Conservation (phyloP, 2,329 filamentous ascomycete genomes). For the Aspergillus brunneoviolaceus region DNA sequence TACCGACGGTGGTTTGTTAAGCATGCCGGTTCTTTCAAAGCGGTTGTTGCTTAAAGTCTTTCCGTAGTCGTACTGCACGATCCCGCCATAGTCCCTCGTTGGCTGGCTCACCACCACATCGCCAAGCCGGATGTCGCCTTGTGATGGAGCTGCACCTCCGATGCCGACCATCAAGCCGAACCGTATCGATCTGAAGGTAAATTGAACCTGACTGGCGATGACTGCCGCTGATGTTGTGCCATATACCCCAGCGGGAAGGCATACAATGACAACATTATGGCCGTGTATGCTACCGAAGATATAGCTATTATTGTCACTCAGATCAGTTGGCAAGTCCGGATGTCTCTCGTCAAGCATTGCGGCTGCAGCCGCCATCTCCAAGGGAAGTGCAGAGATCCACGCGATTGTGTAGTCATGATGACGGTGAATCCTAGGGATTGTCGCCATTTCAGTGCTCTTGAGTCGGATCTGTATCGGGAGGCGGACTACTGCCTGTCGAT, state of each 20-base stretch:
- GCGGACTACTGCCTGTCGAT: background rate
- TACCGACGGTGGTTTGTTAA: slow-evolving; percentile 15
- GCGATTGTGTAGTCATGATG: slow-evolving; percentile 12
- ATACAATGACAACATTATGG: slow-evolving; percentile 11
- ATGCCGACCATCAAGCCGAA: slow-evolving; percentile 16
- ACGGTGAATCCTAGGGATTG: background rate
- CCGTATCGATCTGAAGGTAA: slow-evolving; percentile 1
- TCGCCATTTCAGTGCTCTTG: background rate
- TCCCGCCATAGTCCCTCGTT: slow-evolving; percentile 9
- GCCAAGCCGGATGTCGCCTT: slow-evolving; percentile 17
- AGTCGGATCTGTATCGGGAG: background rate
- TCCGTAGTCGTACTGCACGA: slow-evolving; percentile 24
- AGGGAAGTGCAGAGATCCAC: slow-evolving; percentile 15
- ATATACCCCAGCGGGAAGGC: slow-evolving; percentile 4
- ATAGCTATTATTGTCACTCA: slow-evolving; percentile 3
- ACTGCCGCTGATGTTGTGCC: slow-evolving; percentile 4
- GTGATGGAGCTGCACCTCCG: slow-evolving; percentile 13
- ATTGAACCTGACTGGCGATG: slow-evolving; percentile 4
- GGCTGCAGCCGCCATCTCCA: slow-evolving; percentile 11
- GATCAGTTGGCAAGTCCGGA: background rate
- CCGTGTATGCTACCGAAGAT: slow-evolving; percentile 4
- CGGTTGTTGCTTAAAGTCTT: slow-evolving; percentile 12
- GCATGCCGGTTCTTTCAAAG: slow-evolving; percentile 14
- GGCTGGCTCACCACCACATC: slow-evolving; percentile 20
- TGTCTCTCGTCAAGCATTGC: slow-evolving; percentile 12